Conservation (phyloP, 2,329 filamentous ascomycete genomes). For the Zarea fungicola region DNA sequence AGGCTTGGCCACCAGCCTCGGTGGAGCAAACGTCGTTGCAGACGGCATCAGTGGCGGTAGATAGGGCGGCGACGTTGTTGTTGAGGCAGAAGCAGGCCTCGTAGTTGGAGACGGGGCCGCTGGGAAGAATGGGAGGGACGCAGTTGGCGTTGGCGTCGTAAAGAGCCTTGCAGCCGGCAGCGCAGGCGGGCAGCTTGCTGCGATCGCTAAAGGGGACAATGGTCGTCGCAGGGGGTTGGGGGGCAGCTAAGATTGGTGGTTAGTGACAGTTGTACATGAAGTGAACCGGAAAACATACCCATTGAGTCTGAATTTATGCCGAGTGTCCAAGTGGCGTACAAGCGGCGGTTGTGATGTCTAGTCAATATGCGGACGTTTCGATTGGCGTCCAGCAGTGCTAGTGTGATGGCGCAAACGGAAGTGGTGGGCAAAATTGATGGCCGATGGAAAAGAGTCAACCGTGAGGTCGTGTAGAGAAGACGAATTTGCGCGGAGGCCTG, state of each 20-base stretch:
- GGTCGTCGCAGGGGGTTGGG: conserved; percentile 34
- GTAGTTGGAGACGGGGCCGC: conserved; percentile 48
- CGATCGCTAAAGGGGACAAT: conserved; percentile 48
- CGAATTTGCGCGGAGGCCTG: background rate
- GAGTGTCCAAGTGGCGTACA: background rate
- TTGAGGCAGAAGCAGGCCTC: conserved; percentile 71
- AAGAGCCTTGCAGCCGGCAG: conserved; percentile 52
- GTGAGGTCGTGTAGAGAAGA: background rate
- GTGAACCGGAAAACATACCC: background rate
- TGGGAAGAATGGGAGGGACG: conserved; percentile 50
- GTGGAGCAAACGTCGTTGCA: conserved; percentile 56
- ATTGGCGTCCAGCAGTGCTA: background rate
- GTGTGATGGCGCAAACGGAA: too few species aligned
- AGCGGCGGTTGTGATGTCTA: background rate
- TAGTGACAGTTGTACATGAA: background rate
- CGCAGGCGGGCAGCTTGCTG: conserved; percentile 55
- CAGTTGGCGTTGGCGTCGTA: conserved; percentile 69
- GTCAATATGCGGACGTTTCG: background rate
- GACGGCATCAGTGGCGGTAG: conserved; percentile 49
- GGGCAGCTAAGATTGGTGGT: background rate
- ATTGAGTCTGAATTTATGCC: background rate
- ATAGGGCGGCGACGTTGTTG: conserved; percentile 52
- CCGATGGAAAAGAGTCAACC: background rate
- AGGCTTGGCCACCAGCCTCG: conserved; percentile 35
- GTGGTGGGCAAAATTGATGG: background rate